Evolutionary conservation across 2,329 filamentous ascomycete genomes (phyloP).

Genomic region (Colletotrichum orchidophilum): DNA sequence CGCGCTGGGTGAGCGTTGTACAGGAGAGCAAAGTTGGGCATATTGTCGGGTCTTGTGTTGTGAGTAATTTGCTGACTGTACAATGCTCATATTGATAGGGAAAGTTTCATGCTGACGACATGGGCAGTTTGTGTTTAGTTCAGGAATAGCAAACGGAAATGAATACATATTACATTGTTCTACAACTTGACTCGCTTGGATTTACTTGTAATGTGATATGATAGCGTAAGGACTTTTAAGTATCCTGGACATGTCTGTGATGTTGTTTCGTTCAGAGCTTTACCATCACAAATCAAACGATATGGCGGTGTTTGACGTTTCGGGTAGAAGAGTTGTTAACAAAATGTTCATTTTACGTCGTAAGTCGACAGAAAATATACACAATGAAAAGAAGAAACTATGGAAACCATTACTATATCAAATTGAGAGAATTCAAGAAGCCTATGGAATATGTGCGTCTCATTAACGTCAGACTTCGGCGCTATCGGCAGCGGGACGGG

Average conservation of each 20-base stretch:
- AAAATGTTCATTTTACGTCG: background rate
- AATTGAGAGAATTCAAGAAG: background rate
- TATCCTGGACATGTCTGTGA: background rate
- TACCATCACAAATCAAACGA: too few species aligned
- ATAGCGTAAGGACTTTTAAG: background rate
- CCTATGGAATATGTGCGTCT: background rate
- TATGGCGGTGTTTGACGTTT: background rate
- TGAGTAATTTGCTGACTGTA: background rate
- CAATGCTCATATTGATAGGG: background rate
- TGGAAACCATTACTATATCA: too few species aligned
- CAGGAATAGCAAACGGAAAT: background rate
- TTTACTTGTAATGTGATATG: background rate
- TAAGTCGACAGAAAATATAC: too few species aligned
- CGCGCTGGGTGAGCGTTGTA: background rate
- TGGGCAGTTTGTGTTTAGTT: background rate
- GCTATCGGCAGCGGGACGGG: conserved; percentile 1
- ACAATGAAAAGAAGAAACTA: too few species aligned
- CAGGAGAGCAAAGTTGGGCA: background rate
- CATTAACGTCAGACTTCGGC: background rate
- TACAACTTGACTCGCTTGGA: background rate
- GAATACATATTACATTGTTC: background rate
- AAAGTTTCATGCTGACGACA: background rate
- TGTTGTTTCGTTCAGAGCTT: background rate
- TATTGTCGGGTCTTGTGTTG: background rate
- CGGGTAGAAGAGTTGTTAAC: background rate